Evolutionary conservation across 208 protist species (phyloP), one percentile per base, ranked within the genome.

Genomic region (Acanthamoeba triangularis): DNA sequence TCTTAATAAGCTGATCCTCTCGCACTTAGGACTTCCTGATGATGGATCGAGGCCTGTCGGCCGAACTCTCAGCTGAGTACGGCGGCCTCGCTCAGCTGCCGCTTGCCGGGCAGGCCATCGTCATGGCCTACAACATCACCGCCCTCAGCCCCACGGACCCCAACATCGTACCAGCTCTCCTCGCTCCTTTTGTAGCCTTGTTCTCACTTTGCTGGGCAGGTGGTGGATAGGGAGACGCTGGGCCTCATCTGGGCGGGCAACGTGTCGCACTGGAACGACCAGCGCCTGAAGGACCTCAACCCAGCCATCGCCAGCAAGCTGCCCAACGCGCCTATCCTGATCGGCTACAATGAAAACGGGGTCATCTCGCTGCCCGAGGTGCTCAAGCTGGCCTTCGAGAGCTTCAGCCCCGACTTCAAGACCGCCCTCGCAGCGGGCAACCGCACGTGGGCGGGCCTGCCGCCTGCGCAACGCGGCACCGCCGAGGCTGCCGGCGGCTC

Each of bases 181-280:
- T n/a, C n/a, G n/a, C 16, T 41, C n/a, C 11, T 20, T 78, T 14
- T 33, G 11, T 11, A 1, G 1, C 69, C n/a, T 28, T 28, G 14
- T 3, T 65, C 59, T 16, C 59, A 2, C 25, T 65, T 16, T 14
- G 20, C 4, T 84, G 14, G 18, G 30, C 84, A 90, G 84, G 52
- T 90, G 14, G 1, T 90, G 2, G 52, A 65, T 1, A 0, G 84
- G 8, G 33, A 56, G 28, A 18, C 2, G n/a, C 47, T 90, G 49
- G 84, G 54, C 4, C 28, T 23, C 59, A 90, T 90, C 28, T 90
- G 84, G 84, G 84, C 84, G 6, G 85, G 85, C 47, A 69, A 18
- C 11, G 44, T 92, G 2, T 14, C 52, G 20, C 11, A 72, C 6
- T 92, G 85, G 85, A 69, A 92, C 37, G 85, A 92, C n/a, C 30